phyloP scores from a whole-genome alignment of 805 yeast species.

The Scheffersomyces amazonensis region DNA sequence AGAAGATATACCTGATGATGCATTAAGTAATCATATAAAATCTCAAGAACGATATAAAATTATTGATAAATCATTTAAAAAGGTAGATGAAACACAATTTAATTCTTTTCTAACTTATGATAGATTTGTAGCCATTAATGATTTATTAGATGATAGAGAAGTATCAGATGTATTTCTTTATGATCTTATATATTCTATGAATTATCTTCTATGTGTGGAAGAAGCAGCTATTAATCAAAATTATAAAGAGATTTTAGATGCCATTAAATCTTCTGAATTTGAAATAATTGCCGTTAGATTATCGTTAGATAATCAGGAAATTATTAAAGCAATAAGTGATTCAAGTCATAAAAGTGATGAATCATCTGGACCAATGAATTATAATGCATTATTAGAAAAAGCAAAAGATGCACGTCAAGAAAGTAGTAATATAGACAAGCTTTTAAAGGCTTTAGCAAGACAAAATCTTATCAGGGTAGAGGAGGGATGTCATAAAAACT shows the following conservation, averaged over 20 bases:
- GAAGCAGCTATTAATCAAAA: conserved; percentile 17
- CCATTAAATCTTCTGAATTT: conserved; percentile 19
- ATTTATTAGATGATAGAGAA: conserved; percentile 2
- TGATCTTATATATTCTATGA: conserved; percentile 25
- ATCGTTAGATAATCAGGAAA: conserved; percentile 10
- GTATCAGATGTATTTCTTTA: conserved; percentile 21
- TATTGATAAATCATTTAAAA: not conserved
- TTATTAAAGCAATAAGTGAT: conserved; percentile 12
- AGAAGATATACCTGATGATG: conserved; percentile 8
- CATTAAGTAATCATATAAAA: conserved; percentile 8
- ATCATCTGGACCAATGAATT: conserved; percentile 3
- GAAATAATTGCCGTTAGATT: conserved; percentile 26
- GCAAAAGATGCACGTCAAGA: conserved; percentile 6
- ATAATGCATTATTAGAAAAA: conserved; percentile 14
- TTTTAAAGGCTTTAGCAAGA: conserved; percentile 19
- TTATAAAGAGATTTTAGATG: conserved; percentile 21
- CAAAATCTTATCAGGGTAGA: conserved; percentile 19
- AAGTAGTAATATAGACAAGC: conserved; percentile 5
- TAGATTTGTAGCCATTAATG: conserved; percentile 1
- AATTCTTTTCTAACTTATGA: conserved; percentile 1
- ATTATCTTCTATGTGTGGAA: conserved; percentile 29
- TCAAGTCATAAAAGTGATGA: not conserved
- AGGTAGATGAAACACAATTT: conserved; percentile 1
- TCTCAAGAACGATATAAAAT: conserved; percentile 5
- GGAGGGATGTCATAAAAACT: conserved; percentile 9